Percentiles rank a stretch among this genome's conserved stretches.
These are phyloP conservation scores for Oryza coarctata DNA, from an alignment of 176 grass and related monocot species.

Conservation along the genomic window DNA sequence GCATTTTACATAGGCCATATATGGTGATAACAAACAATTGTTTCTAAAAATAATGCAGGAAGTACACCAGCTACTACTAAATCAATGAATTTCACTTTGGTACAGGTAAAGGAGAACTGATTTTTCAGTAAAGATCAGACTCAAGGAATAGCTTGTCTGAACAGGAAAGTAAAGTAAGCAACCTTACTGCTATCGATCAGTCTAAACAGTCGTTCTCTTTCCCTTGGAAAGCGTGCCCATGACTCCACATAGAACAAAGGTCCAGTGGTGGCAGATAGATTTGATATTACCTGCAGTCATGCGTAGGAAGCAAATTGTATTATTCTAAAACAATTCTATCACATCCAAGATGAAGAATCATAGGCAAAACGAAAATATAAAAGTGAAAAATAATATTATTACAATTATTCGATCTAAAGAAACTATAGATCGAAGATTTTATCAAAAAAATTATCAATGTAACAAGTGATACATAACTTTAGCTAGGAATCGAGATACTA, in stretches of 20 bases:
- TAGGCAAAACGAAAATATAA: background rate
- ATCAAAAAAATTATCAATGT: background rate
- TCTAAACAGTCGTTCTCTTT: constrained; percentile 77
- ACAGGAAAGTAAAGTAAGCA: constrained; percentile 28
- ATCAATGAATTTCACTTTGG: constrained; percentile 3
- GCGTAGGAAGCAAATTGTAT: constrained; percentile 11
- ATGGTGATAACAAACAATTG: background rate
- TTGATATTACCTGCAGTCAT: constrained; percentile 76
- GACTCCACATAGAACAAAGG: constrained; percentile 80
- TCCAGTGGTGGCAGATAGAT: constrained; percentile 78
- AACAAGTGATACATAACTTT: background rate
- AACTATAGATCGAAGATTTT: background rate
- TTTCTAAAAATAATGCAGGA: background rate
- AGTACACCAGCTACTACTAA: constrained; percentile 3
- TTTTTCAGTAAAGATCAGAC: background rate
- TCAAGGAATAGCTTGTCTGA: background rate
- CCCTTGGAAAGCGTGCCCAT: constrained; percentile 84
- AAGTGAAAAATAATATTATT: constrained; percentile 14
- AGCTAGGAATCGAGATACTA: background rate
- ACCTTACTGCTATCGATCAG: constrained; percentile 90
- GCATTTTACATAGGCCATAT: background rate
- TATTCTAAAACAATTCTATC: background rate
- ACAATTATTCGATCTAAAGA: constrained; percentile 2
- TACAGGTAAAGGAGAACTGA: background rate
- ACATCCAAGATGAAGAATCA: constrained; percentile 1